phyloP scores from a whole-genome alignment of 305 asterid genomes.

The Fraxinus platypoda region DNA sequence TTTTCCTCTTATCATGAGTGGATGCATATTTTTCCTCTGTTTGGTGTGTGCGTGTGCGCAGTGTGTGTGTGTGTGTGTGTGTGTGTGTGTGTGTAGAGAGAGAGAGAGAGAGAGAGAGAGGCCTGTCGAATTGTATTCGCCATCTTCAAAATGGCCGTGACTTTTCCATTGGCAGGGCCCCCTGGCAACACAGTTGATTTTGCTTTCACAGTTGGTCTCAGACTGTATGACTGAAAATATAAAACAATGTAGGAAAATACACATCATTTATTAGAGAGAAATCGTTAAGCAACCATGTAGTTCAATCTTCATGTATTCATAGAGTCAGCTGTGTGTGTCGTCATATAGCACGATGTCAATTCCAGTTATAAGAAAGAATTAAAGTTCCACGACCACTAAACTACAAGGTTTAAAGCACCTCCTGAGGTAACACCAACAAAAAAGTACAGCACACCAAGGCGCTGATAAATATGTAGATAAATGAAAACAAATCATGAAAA shows the following conservation, averaged over 20 bases:
- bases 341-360: neutral
- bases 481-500: neutral
- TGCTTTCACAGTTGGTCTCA: slow-evolving; percentile 61
- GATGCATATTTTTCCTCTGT: neutral
- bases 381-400: neutral
- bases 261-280: slow-evolving; percentile 10
- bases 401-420: neutral
- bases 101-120: slow-evolving; percentile 15
- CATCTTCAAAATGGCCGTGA: slow-evolving; percentile 73
- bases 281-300: neutral
- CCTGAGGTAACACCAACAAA: neutral
- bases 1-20: neutral
- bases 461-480: neutral
- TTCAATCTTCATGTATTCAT: neutral
- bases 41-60: neutral
- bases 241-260: slow-evolving; percentile 8
- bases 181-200: slow-evolving; percentile 45
- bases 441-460: neutral
- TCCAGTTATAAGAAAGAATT: neutral
- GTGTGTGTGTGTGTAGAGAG: too few relatives aligned
- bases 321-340: neutral
- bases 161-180: slow-evolving; percentile 53
- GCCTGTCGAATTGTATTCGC: slow-evolving; percentile 95
- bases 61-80: too few relatives aligned
- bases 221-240: slow-evolving; percentile 66